Conservation (phyloP, 225 moss, liverwort and hornwort species). For the Antitrichia curtipendula region DNA sequence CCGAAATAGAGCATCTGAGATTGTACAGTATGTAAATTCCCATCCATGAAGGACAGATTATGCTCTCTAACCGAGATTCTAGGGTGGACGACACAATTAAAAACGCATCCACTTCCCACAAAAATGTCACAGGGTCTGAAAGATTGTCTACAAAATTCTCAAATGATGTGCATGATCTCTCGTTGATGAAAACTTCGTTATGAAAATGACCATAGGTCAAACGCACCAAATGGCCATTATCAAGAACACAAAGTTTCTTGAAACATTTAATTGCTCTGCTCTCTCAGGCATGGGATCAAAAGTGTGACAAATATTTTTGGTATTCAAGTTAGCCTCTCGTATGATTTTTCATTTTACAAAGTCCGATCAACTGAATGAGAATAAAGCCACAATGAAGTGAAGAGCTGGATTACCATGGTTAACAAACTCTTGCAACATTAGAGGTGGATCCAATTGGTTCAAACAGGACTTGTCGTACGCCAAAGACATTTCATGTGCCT, state of each 20-base stretch:
- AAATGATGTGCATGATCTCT: neutral
- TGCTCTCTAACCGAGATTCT: neutral
- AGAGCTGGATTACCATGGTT: conserved; percentile 22
- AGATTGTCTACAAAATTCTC: neutral
- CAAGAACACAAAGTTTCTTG: neutral
- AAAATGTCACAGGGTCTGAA: neutral
- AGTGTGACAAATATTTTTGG: neutral
- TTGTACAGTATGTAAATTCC: neutral
- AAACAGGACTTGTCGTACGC: conserved; percentile 45
- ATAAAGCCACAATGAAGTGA: neutral
- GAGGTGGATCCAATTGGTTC: conserved; percentile 27
- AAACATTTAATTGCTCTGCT: neutral
- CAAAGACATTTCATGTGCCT: conserved; percentile 49
- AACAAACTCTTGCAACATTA: conserved; percentile 47
- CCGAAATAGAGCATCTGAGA: neutral
- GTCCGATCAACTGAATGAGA: neutral
- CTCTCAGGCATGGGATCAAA: neutral
- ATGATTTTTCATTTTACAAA: neutral
- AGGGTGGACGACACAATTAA: neutral
- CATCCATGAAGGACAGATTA: neutral
- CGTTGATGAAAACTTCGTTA: neutral
- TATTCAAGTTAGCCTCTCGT: neutral
- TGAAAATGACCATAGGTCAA: neutral
- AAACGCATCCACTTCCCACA: neutral
- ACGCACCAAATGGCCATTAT: neutral